Percentiles rank a stretch among this genome's conserved stretches.
Evolutionary conservation across 306 rosid species (phyloP).

Genomic region (Pyrus bretschneideri): DNA sequence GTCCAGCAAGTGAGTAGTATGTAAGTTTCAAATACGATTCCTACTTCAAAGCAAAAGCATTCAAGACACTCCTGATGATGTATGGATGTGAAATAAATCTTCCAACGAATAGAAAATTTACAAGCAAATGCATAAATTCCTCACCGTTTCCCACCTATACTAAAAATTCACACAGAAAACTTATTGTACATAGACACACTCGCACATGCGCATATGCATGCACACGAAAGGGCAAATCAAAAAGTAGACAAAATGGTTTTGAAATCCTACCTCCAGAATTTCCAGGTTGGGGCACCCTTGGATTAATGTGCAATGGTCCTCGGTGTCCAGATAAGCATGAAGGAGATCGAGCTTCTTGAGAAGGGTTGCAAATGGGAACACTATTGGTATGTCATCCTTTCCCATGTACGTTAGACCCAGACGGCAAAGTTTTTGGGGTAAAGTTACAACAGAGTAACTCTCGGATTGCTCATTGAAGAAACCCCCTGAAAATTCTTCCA

Average conservation of each 20-base stretch:
- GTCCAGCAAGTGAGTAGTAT: conserved; percentile 97
- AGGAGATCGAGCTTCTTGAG: conserved; percentile 82
- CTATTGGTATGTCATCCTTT: conserved; percentile 61
- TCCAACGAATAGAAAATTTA: neutral
- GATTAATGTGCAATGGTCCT: conserved; percentile 80
- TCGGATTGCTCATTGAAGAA: conserved; percentile 53
- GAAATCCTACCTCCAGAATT: conserved; percentile 63
- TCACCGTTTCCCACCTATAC: neutral
- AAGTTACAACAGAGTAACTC: conserved; percentile 34
- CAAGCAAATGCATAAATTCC: neutral
- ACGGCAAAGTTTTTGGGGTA: conserved; percentile 53
- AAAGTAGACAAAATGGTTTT: conserved; percentile 1
- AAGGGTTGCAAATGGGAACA: conserved; percentile 56
- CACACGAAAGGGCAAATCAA: neutral
- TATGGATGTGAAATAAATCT: neutral
- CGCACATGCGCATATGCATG: neutral
- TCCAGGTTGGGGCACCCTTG: conserved; percentile 80
- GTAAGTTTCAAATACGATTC: conserved; percentile 7
- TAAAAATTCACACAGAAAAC: neutral
- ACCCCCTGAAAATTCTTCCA: conserved; percentile 91
- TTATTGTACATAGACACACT: neutral
- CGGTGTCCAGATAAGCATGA: conserved; percentile 72
- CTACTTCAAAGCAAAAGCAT: conserved; percentile 1
- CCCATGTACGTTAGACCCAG: conserved; percentile 74
- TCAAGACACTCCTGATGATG: neutral